These are phyloP conservation scores for Durusdinium trenchii DNA, from an alignment of 73 alveolate genomes.

Conservation along the genomic window DNA sequence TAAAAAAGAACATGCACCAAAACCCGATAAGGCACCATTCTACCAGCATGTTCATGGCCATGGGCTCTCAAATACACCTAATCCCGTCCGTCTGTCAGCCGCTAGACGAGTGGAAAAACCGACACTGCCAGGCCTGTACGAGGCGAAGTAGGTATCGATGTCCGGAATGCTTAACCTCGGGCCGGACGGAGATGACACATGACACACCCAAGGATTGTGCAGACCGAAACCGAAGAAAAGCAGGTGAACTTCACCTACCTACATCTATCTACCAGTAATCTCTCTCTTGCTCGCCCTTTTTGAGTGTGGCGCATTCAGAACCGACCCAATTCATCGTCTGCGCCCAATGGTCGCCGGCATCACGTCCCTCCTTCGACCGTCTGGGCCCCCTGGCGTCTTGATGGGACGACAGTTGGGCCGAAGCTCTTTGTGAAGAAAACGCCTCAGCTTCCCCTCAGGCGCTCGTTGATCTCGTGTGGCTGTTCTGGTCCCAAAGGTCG, in stretches of 20 bases:
- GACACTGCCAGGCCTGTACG: too few species aligned
- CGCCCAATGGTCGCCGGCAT: neutral
- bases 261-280: neutral
- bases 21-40: too few species aligned
- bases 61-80: too few species aligned
- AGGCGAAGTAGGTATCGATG: conserved; percentile 79
- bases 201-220: neutral
- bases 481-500: too few species aligned
- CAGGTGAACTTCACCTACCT: neutral
- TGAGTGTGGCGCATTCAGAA: neutral
- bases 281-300: neutral
- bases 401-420: conserved; percentile 83
- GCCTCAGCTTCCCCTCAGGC: conserved; percentile 7
- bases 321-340: neutral
- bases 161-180: conserved; percentile 63
- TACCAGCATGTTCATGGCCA: too few species aligned
- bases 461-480: neutral
- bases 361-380: neutral
- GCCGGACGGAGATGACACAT: too few species aligned
- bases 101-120: too few species aligned
- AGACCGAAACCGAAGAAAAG: too few species aligned
- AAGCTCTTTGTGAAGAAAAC: conserved; percentile 66
- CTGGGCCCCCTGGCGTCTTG: conserved; percentile 50
- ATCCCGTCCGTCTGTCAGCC: too few species aligned
- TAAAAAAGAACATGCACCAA: too few species aligned